phyloP scores from a whole-genome alignment of 2,329 filamentous ascomycete genomes.

The Beauveria sp. region DNA sequence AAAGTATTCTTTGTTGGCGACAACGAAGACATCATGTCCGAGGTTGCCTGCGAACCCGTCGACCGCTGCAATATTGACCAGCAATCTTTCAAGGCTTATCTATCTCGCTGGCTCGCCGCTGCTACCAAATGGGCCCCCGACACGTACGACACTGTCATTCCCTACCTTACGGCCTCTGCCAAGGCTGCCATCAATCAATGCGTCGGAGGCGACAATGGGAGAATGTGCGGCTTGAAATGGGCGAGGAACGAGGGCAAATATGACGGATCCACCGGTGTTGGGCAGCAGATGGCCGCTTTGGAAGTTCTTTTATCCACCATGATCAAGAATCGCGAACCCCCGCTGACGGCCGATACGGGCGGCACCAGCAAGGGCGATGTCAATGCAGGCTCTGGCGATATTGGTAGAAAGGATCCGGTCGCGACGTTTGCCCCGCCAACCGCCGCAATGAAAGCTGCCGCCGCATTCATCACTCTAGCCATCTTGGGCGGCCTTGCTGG shows the following conservation, averaged over 20 bases:
- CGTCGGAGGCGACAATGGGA: constrained; percentile 46
- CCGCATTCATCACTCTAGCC: constrained; percentile 54
- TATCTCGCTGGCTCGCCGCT: constrained; percentile 53
- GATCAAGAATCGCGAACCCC: constrained; percentile 35
- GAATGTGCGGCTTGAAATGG: constrained; percentile 56
- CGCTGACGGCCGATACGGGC: constrained; percentile 44
- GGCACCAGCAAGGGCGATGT: constrained; percentile 48
- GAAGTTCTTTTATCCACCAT: constrained; percentile 57
- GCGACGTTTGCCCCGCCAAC: constrained; percentile 29
- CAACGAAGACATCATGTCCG: constrained; percentile 51
- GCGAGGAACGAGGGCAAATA: constrained; percentile 37
- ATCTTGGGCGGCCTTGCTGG: constrained; percentile 47
- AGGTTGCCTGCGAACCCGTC: constrained; percentile 57
- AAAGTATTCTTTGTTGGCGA: constrained; percentile 47
- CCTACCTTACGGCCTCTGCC: constrained; percentile 47
- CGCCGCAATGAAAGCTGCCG: constrained; percentile 59
- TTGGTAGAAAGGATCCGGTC: constrained; percentile 28
- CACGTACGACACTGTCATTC: constrained; percentile 45
- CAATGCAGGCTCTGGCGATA: constrained; percentile 38
- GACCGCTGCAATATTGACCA: constrained; percentile 55
- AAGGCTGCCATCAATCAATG: constrained; percentile 50
- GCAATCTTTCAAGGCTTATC: constrained; percentile 56
- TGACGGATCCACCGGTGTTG: constrained; percentile 55
- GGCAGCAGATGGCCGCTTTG: constrained; percentile 64
- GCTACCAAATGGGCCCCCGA: constrained; percentile 58